Percentiles rank a stretch among this genome's conserved stretches.
Evolutionary conservation across 2,329 filamentous ascomycete species (phyloP).

Genomic region (Colletotrichum spinosum): DNA sequence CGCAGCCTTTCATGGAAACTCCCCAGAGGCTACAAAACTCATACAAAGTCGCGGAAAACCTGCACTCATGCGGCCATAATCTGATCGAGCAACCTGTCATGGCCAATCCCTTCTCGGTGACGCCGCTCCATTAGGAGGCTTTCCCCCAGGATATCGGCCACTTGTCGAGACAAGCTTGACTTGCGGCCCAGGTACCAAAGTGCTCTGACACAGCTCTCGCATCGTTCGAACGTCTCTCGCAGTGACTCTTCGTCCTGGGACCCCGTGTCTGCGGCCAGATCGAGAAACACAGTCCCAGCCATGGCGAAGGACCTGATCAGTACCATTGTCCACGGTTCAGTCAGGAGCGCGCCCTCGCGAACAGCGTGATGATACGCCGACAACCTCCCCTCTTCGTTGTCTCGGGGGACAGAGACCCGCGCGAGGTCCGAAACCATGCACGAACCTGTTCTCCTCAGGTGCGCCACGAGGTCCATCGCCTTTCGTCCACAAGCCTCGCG

Average conservation of each 20-base stretch:
- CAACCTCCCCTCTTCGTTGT: constrained; percentile 33
- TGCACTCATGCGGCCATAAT: no score
- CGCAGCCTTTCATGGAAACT: no score
- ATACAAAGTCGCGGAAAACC: no score
- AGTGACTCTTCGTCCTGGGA: no score
- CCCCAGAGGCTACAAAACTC: no score
- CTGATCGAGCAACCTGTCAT: no score
- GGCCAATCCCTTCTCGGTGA: no score
- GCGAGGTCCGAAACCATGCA: constrained; percentile 61
- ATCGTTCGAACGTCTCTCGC: constrained; percentile 41
- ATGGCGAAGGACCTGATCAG: constrained; percentile 65
- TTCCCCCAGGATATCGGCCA: constrained; percentile 70
- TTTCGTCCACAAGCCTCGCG: constrained; percentile 43
- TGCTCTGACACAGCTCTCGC: constrained; percentile 62
- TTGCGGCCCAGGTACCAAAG: constrained; percentile 67
- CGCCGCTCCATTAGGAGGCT: constrained; percentile 75
- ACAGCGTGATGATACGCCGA: constrained; percentile 64
- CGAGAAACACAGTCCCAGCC: constrained; percentile 54
- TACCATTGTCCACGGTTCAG: constrained; percentile 70
- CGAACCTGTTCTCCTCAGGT: constrained; percentile 57
- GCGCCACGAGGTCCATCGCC: constrained; percentile 48
- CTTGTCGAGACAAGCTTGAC: constrained; percentile 24
- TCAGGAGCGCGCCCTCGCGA: constrained; percentile 66
- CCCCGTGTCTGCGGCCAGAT: constrained; percentile 39
- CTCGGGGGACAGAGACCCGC: constrained; percentile 53